Base-by-base conservation (phyloP, 2,329 filamentous ascomycete genomes). In the Ophiostoma himal-ulmi region DNA sequence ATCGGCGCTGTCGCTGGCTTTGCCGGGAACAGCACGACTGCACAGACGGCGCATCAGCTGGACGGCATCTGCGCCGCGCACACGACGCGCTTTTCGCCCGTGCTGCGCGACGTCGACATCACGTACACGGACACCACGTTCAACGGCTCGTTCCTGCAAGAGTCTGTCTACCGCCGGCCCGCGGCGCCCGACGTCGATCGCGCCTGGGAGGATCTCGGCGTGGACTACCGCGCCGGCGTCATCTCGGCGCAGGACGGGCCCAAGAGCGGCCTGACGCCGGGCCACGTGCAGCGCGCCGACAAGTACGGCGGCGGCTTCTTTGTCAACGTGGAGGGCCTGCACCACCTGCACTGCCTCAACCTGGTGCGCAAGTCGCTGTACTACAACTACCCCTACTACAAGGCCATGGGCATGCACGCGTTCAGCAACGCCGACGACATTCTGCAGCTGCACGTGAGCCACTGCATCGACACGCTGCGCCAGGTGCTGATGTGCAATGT, bases 401-500 rank as follows among this genome's bases (percentile, higher is more conserved):
- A 81, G 72, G 75, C 75, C 0, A 74, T 82, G 36, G 83, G 83
- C 3, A 75, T 81, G 30, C 83, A 85, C 1, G 82, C 85, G 0
- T 90, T 89, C 74, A 75, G 76, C 22, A 88, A 89, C 74, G 80
- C 83, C 3, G 85, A 86, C 26, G 77, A 79, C 48, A 83, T 89
- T 62, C 77, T 89, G 7, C 81, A 81, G 34, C 79, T 82, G 1
- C 88, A 90, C 75, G 80, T 87, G 73, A 85, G 86, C 5, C 87
- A 89, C 72, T 89, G 88, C 71, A 79, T 89, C 41, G 88, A 89
- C 73, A 85, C 84, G 3, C 71, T 89, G 64, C 84, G 87, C 0
- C 87, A 89, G 75, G 84, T 87, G 20, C 80, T 89, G 17, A 89
- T 89, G 85, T 89, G 87, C 77, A 85, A 83, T 37, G 80, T 84